Conservation (phyloP, 176 grass and related monocot genomes). For the Cenchrus purpureus region DNA sequence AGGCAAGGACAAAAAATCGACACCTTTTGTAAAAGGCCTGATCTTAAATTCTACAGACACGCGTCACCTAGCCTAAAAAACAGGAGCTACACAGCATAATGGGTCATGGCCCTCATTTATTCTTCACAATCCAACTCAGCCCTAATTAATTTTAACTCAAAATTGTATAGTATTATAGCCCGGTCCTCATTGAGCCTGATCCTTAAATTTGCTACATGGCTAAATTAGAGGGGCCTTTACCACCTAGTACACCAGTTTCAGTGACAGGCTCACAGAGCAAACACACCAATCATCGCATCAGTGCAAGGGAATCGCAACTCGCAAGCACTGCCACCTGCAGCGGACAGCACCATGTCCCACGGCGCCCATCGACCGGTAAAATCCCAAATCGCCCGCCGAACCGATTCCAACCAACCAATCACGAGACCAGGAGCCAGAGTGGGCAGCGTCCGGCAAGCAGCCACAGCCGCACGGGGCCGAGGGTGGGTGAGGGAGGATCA, state of each 20-base stretch:
- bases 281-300: neutral
- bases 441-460: neutral
- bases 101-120: too few relatives aligned
- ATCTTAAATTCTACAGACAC: too few relatives aligned
- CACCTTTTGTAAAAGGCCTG: neutral
- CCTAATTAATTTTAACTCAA: too few relatives aligned
- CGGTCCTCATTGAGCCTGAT: too few relatives aligned
- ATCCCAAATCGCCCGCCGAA: neutral
- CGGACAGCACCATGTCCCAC: neutral
- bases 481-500: neutral
- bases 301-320: neutral
- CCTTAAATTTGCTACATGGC: neutral
- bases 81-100: too few relatives aligned
- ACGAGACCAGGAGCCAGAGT: too few relatives aligned
- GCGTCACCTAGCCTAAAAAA: neutral
- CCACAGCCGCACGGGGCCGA: neutral
- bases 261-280: neutral
- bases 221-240: too few relatives aligned
- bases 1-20: neutral
- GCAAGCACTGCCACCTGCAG: neutral
- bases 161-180: too few relatives aligned
- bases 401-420: neutral
- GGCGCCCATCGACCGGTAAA: neutral
- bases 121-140: too few relatives aligned
- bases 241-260: neutral